phyloP scores from a whole-genome alignment of 108 stramenopile genomes.

The Cyclotella sp. region DNA sequence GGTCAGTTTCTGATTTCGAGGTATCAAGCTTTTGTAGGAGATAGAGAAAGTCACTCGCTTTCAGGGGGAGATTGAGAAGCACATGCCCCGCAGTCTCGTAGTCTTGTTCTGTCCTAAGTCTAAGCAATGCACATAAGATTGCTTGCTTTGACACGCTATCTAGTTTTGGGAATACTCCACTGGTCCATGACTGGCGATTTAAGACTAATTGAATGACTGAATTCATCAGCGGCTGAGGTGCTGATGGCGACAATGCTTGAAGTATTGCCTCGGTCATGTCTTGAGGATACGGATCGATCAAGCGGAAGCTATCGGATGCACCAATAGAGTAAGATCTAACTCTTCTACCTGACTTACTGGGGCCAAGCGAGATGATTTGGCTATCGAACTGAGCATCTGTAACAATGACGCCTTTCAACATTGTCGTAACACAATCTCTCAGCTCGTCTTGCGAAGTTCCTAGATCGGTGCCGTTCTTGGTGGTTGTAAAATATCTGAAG shows the following conservation, averaged over 20 bases:
- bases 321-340: conserved; percentile 82
- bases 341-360: conserved; percentile 68
- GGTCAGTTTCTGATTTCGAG: conserved; percentile 32
- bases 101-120: conserved; percentile 33
- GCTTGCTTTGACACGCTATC: conserved; percentile 32
- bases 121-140: conserved; percentile 51
- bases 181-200: conserved; percentile 69
- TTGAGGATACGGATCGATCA: conserved; percentile 71
- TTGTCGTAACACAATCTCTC: conserved; percentile 56
- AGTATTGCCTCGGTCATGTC: conserved; percentile 66
- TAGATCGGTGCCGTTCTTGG: background rate
- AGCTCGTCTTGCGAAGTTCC: conserved; percentile 10
- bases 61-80: conserved; percentile 68
- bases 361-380: conserved; percentile 73
- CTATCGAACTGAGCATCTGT: conserved; percentile 45
- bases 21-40: conserved; percentile 45
- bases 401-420: conserved; percentile 77
- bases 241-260: conserved; percentile 36
- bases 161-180: conserved; percentile 67
- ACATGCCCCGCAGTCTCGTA: conserved; percentile 51
- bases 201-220: conserved; percentile 56
- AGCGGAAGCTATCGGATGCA: conserved; percentile 45
- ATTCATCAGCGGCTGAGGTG: conserved; percentile 30
- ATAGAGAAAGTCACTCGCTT: conserved; percentile 54
- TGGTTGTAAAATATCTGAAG: conserved; percentile 41